Percentiles rank a stretch among this genome's conserved stretches.
Evolutionary conservation across 805 yeast species (phyloP).

Genomic region (Yarrowia sp.): DNA sequence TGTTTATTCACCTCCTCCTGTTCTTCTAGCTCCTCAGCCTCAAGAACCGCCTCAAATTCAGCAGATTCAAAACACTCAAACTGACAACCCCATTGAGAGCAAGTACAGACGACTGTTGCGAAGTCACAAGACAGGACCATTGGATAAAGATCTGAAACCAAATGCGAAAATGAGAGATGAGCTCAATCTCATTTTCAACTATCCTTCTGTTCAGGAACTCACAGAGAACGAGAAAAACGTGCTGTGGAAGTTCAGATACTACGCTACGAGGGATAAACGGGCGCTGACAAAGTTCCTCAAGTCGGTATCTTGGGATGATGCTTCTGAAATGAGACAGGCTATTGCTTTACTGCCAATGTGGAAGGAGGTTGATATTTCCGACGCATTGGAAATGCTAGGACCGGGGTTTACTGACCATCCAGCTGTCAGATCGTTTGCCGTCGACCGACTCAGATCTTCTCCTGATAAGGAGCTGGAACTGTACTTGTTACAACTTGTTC

Average conservation of each 20-base stretch:
- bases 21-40: neutral
- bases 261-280: conserved; percentile 62
- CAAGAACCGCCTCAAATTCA: conserved; percentile 44
- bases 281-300: conserved; percentile 80
- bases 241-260: conserved; percentile 89
- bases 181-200: conserved; percentile 61
- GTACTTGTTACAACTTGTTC: conserved; percentile 84
- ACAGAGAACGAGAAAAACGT: conserved; percentile 80
- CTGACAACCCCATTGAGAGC: conserved; percentile 79
- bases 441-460: conserved; percentile 74
- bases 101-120: conserved; percentile 84
- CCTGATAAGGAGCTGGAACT: conserved; percentile 75
- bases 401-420: conserved; percentile 64
- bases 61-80: conserved; percentile 16
- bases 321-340: conserved; percentile 74
- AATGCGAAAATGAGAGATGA: conserved; percentile 78
- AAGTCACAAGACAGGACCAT: conserved; percentile 68
- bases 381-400: conserved; percentile 81
- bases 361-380: conserved; percentile 77
- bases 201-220: conserved; percentile 80
- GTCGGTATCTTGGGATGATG: conserved; percentile 85
- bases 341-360: conserved; percentile 66
- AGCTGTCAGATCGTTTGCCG: conserved; percentile 82
- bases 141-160: conserved; percentile 86
- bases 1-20: conserved; percentile 20